Base-by-base conservation (phyloP, 2,329 filamentous ascomycete species). In the Fusarium sambucinum region DNA sequence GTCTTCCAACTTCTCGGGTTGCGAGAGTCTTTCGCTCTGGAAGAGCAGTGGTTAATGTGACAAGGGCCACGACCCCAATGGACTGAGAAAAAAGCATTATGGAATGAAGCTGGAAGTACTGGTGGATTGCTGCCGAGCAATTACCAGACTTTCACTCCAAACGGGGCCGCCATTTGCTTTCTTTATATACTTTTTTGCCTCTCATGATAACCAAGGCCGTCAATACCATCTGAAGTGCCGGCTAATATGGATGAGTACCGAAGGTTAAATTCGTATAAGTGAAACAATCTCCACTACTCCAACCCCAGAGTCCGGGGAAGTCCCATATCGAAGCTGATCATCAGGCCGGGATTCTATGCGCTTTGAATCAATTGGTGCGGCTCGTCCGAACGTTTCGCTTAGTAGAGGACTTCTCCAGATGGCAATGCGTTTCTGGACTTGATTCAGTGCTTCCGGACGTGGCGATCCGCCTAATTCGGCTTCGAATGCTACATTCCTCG, bases 251-350 rank as follows among this genome's bases (percentile, higher is more conserved):
- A 27, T 51, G 46, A 40, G 38, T 23, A 46, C 41, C 23, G 23
- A 32, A 62, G 59, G 59, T n/a, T 63, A 63, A 63, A 63, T 17
- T 47, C 41, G 42, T 63, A 32, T 56, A 63, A 55, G 41, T 62
- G 47, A 46, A 35, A 21, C 32, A 23, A 51, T 47, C 55, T 42
- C 55, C 55, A 62, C 57, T 5, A 25, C 17, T 17, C 44, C 25
- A n/a, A 35, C 42, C 45, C 29, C 30, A 58, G 41, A 35, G 58
- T 63, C 59, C 10, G 42, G 48, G 59, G 50, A 63, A 29, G 50
- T 56, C 58, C 41, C 25, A 47, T 27, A 63, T 56, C 21, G 42
- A 42, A 55, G 37, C 11, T 47, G 59, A 63, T 63, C 59, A 56
- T 32, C 59, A 56, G 17, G 30, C n/a, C 30, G 13, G 44, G 19